Conservation (phyloP, 2,329 filamentous ascomycete genomes). For the Monascus ruber region DNA sequence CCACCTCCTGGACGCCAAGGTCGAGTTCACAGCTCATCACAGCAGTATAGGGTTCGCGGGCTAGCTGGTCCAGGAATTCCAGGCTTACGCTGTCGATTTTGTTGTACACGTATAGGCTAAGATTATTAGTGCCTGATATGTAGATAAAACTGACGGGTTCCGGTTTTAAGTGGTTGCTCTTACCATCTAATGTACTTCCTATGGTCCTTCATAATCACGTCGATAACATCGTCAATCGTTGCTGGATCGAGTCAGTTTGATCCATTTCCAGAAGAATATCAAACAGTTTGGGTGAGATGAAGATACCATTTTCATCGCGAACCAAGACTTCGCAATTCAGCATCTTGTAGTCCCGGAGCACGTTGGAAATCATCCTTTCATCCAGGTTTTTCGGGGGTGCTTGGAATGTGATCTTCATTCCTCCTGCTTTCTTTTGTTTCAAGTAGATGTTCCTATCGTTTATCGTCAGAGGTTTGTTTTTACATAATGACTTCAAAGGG, state of each 20-base stretch:
- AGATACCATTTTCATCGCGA: constrained; percentile 68
- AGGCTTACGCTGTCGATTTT: constrained; percentile 94
- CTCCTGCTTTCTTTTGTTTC: constrained; percentile 88
- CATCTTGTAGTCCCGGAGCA: constrained; percentile 96
- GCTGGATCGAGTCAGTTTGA: constrained; percentile 33
- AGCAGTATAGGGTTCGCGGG: constrained; percentile 82
- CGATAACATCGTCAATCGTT: constrained; percentile 96
- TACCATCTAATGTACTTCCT: constrained; percentile 83
- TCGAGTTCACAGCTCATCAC: constrained; percentile 98
- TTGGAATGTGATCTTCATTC: constrained; percentile 98
- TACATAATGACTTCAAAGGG: neutral
- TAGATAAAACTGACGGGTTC: neutral
- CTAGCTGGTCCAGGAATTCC: constrained; percentile 84
- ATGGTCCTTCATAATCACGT: constrained; percentile 99
- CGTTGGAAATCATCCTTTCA: constrained; percentile 97
- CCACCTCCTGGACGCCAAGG: constrained; percentile 82
- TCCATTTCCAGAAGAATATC: neutral
- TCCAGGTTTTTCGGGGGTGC: constrained; percentile 80
- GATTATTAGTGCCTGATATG: neutral
- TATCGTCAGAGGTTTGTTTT: neutral
- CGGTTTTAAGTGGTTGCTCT: constrained; percentile 24
- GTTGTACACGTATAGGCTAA: constrained; percentile 92
- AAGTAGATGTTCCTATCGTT: constrained; percentile 78
- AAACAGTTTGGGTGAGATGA: neutral
- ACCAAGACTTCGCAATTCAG: constrained; percentile 94